These are phyloP conservation scores for Chloroidium sp. DNA, from an alignment of 163 green algal species.

Conservation along the genomic window DNA sequence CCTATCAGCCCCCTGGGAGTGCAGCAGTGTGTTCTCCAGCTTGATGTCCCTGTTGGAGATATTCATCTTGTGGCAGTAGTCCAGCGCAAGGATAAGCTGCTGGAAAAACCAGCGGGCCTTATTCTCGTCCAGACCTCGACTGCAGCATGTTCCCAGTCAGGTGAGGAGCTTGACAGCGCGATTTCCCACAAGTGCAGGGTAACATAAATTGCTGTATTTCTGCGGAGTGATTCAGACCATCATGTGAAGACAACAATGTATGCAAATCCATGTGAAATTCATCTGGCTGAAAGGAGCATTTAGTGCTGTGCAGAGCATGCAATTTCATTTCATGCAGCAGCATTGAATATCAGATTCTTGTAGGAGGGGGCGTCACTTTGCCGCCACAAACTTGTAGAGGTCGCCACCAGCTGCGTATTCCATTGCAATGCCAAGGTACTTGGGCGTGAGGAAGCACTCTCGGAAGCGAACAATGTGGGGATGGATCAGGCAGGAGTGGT, in stretches of 20 bases:
- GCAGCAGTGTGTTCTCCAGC: constrained; percentile 65
- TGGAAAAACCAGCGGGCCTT: constrained; percentile 38
- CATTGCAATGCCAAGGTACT: constrained; percentile 48
- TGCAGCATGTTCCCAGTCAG: not conserved
- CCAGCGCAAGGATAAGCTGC: constrained; percentile 65
- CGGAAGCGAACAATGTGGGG: constrained; percentile 22
- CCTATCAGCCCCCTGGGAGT: constrained; percentile 5
- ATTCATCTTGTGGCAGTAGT: constrained; percentile 73
- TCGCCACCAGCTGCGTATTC: constrained; percentile 51
- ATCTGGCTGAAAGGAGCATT: too few species aligned
- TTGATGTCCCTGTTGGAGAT: constrained; percentile 58
- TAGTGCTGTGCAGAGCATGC: too few species aligned
- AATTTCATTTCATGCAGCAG: not conserved
- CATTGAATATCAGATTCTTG: not conserved
- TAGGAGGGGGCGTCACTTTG: not conserved
- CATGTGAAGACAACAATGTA: too few species aligned
- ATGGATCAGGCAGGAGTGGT: constrained; percentile 36
- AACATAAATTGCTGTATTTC: too few species aligned
- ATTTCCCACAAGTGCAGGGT: not conserved
- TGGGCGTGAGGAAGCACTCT: constrained; percentile 34
- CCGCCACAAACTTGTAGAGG: constrained; percentile 48
- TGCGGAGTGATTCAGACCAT: too few species aligned
- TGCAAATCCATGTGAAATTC: too few species aligned
- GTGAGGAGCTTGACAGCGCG: not conserved
- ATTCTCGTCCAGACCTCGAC: constrained; percentile 26